Conservation (phyloP, 2,329 filamentous ascomycete genomes). For the Aspergillus hiratsukae region DNA sequence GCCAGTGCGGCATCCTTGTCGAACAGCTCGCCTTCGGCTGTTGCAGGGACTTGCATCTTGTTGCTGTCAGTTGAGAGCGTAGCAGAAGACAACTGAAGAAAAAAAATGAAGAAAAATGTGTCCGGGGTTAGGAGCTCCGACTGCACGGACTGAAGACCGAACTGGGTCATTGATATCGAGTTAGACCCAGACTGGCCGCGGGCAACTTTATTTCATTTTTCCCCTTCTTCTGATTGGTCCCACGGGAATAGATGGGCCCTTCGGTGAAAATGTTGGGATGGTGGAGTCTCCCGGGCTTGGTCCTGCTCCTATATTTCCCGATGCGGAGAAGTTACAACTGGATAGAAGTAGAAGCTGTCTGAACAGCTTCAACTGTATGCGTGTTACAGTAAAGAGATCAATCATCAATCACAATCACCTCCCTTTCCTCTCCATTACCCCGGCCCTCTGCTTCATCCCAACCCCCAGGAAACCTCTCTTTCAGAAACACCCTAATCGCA, state of each 20-base stretch:
- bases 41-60: conserved; percentile 21
- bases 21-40: conserved; percentile 4
- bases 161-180: neutral
- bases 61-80: neutral
- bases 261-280: neutral
- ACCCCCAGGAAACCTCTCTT: neutral
- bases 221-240: neutral
- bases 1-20: conserved; percentile 55
- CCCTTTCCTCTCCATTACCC: too few species aligned
- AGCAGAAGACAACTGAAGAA: neutral
- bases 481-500: conserved; percentile 42
- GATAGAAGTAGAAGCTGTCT: too few species aligned
- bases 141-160: neutral
- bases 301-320: neutral
- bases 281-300: neutral
- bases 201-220: neutral
- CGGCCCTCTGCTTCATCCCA: too few species aligned
- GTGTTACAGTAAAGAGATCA: neutral
- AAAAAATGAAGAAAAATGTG: neutral
- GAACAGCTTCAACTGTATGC: neutral
- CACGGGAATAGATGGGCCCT: neutral
- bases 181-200: neutral
- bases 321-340: too few species aligned
- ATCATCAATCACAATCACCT: neutral
- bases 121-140: neutral